Conservation (phyloP, 345 rosid species). For the Aurinia saxatilis region DNA sequence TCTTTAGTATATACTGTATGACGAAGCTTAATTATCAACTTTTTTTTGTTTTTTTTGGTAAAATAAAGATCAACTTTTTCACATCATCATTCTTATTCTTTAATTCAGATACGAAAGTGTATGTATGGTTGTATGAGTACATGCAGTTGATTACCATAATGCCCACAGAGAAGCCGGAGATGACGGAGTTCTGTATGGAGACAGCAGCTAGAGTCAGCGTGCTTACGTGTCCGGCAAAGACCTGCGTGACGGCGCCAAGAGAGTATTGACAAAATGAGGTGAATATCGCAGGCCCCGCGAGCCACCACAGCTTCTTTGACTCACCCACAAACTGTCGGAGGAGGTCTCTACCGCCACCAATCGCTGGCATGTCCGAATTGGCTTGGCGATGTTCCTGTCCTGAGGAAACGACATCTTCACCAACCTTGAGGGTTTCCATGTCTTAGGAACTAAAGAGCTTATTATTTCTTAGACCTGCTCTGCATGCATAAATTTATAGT, state of each 20-base stretch:
- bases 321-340: slow-evolving; percentile 38
- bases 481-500: no score
- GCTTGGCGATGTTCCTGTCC: not conserved
- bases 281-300: slow-evolving; percentile 75
- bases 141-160: slow-evolving; percentile 35
- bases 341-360: slow-evolving; percentile 39
- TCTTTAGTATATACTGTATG: no score
- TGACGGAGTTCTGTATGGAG: slow-evolving; percentile 67
- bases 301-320: slow-evolving; percentile 61
- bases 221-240: slow-evolving; percentile 56
- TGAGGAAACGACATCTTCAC: not conserved
- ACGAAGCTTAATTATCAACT: no score
- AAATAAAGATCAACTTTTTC: no score
- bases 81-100: no score
- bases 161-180: slow-evolving; percentile 74
- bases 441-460: not conserved
- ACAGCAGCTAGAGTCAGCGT: slow-evolving; percentile 62
- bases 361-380: slow-evolving; percentile 49
- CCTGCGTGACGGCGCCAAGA: slow-evolving; percentile 69
- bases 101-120: no score
- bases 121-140: not conserved
- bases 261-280: slow-evolving; percentile 66
- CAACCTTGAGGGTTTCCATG: not conserved
- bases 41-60: no score
- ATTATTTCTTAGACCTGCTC: not conserved